phyloP scores from a whole-genome alignment of 257 asterid species.

The Solanum sejunctum region DNA sequence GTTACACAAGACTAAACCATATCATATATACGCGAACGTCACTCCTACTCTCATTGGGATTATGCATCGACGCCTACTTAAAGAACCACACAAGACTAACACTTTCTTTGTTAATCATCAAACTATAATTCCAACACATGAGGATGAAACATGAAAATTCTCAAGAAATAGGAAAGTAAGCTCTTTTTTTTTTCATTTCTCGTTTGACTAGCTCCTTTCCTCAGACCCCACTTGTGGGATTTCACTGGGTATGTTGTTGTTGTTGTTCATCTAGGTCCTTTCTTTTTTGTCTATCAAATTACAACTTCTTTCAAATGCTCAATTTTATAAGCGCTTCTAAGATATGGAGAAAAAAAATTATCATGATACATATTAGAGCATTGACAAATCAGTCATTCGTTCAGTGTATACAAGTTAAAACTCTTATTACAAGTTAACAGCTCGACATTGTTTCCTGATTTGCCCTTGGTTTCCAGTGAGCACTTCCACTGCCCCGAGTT shows the following conservation, averaged over 20 bases:
- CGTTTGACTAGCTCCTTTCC: background rate
- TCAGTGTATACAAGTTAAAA: background rate
- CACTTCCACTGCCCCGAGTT: slow-evolving; percentile 31
- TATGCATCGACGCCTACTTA: background rate
- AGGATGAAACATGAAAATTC: background rate
- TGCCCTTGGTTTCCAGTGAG: slow-evolving; percentile 48
- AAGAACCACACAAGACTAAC: background rate
- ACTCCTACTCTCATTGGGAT: background rate
- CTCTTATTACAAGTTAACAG: slow-evolving; percentile 15
- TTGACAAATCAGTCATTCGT: background rate
- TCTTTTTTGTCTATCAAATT: background rate
- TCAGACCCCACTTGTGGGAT: no score
- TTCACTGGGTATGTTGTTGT: no score
- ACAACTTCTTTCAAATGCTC: background rate
- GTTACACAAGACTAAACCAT: background rate
- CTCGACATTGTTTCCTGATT: slow-evolving; percentile 47
- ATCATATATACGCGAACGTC: background rate
- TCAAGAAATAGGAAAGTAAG: background rate
- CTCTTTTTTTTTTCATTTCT: background rate
- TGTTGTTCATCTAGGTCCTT: background rate
- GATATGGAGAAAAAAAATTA: background rate
- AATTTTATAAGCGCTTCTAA: background rate
- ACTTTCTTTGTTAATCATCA: no score
- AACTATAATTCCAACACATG: background rate
- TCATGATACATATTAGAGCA: background rate